These are phyloP conservation scores for Lipomyces oligophaga DNA, from an alignment of 805 yeast species.

Conservation along the genomic window DNA sequence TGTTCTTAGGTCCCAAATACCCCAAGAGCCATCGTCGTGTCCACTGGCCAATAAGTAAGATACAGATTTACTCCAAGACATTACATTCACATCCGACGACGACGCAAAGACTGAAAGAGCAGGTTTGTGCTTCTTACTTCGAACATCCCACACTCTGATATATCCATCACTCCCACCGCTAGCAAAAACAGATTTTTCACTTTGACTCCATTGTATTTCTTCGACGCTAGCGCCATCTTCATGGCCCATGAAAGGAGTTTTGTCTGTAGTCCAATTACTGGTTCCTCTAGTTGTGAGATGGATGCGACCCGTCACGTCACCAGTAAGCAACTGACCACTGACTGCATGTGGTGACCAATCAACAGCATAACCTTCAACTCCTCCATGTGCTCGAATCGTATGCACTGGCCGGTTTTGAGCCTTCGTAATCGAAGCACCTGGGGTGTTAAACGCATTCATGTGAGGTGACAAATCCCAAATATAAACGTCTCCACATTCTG, in stretches of 20 bases:
- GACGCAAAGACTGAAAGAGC: constrained; percentile 82
- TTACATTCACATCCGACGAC: constrained; percentile 81
- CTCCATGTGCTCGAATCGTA: constrained; percentile 80
- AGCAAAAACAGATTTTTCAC: constrained; percentile 93
- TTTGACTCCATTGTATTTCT: constrained; percentile 93
- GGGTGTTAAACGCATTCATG: constrained; percentile 76
- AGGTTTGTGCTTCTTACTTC: constrained; percentile 87
- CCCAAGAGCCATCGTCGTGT: constrained; percentile 96
- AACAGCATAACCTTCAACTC: constrained; percentile 94
- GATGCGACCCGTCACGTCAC: constrained; percentile 83
- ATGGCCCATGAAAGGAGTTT: constrained; percentile 57
- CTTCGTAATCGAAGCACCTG: constrained; percentile 80
- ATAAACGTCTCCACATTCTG: constrained; percentile 84
- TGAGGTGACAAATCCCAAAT: constrained; percentile 81
- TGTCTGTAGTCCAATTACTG: constrained; percentile 78
- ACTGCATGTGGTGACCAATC: constrained; percentile 91
- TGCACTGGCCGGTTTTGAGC: constrained; percentile 72
- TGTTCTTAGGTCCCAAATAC: constrained; percentile 94
- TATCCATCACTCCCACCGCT: constrained; percentile 89
- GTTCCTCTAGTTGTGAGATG: constrained; percentile 73
- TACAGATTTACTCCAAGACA: constrained; percentile 89
- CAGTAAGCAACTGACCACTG: constrained; percentile 73
- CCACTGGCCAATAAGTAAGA: constrained; percentile 89
- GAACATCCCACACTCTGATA: constrained; percentile 93
- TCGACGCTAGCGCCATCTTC: constrained; percentile 68